Base-by-base conservation (phyloP, 441 rosid species). In the Aquilaria agallochum region DNA sequence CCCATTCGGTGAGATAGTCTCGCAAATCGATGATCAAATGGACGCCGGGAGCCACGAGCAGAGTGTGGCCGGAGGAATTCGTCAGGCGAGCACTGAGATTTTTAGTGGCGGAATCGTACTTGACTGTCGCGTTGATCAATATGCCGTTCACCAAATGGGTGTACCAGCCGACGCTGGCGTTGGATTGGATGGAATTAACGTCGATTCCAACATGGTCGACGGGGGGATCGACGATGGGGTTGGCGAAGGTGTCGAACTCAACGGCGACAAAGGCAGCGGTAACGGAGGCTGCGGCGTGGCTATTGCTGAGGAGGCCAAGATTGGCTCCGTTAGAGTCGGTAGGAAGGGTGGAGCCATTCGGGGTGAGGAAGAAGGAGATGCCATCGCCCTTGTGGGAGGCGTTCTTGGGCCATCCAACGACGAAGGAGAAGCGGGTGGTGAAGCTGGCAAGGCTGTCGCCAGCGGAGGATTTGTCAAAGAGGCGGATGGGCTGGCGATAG, bases 301-400 rank as follows among this genome's bases (percentile, higher is more conserved):
- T 20, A 4, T 8, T 32, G 12, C 34, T 60, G n/a, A 40, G 13
- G 31, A 81, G 74, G 34, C 74, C 86, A 4, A 78, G 60, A 47
- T 61, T 13, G 2, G 59, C 67, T 5, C 76, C 79, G 1, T 1
- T 14, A 2, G 32, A 44, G 9, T 2, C 9, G 11, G 14, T 9
- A 0, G 68, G 72, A 13, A 69, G 47, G 20, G 30, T 34, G 2
- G 71, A 63, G 5, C 73, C 72, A 8, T 34, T 14, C 0, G 77
- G 72, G 8, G 64, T 72, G 0, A 81, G 66, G 48, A 81, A 78
- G 60, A 81, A 78, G 1, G 77, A 56, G 3, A 81, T 2, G 5
- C 83, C 80, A 47, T 75, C 75, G 0, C 42, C 74, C 7, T 36
- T 36, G 44, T 53, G 52, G 1, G 9, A 1, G 0, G 3, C 14